Conservation (phyloP, 257 asterid genomes). For the Paraleonurus japonicus region DNA sequence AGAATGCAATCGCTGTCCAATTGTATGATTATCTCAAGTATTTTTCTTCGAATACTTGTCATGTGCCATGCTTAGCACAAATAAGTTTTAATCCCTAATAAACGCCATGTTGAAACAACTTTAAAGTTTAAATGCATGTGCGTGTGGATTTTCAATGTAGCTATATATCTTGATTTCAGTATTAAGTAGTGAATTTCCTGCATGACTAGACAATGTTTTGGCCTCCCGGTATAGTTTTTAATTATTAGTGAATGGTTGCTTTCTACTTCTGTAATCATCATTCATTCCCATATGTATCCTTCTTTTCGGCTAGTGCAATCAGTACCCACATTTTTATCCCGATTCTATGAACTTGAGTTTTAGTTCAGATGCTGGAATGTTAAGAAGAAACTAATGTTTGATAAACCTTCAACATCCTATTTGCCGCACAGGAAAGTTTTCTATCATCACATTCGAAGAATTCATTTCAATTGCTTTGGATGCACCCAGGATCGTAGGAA, state of each 20-base stretch:
- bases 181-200: too few species aligned
- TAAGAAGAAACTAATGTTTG: constrained; percentile 1
- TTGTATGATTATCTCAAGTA: neutral
- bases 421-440: constrained; percentile 62
- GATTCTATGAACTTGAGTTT: neutral
- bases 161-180: too few species aligned
- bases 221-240: too few species aligned
- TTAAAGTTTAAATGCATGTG: too few species aligned
- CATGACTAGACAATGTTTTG: too few species aligned
- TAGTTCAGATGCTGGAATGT: neutral
- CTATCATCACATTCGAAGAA: constrained; percentile 86
- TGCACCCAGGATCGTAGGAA: constrained; percentile 87
- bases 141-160: neutral
- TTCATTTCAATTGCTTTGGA: constrained; percentile 79
- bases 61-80: too few species aligned
- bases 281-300: too few species aligned
- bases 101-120: too few species aligned
- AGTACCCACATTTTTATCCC: neutral
- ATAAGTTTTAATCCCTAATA: neutral
- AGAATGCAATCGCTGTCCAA: neutral
- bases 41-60: too few species aligned
- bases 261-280: too few species aligned
- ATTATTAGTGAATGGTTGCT: too few species aligned
- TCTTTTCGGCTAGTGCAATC: too few species aligned
- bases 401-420: neutral